phyloP scores from a whole-genome alignment of 2,329 filamentous ascomycete genomes.

The Tolypocladium album region DNA sequence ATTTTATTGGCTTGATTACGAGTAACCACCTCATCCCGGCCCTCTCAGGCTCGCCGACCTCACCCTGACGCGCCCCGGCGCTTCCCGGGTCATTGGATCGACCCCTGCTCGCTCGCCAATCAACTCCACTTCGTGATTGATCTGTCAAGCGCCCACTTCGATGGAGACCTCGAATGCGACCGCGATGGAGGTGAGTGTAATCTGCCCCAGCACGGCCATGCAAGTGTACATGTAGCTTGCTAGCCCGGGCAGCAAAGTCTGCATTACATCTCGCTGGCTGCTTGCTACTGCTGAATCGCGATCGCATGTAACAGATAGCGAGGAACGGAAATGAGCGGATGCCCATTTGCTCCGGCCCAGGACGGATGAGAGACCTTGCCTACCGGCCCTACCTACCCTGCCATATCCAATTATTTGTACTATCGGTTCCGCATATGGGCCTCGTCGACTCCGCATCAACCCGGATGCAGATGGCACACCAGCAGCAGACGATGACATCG shows the following conservation, averaged over 20 bases:
- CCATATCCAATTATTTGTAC: too few species aligned
- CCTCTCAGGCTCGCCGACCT: not conserved
- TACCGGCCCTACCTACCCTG: too few species aligned
- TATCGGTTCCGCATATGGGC: not conserved
- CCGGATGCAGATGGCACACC: not conserved
- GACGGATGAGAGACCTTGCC: not conserved
- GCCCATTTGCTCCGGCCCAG: not conserved
- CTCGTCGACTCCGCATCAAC: not conserved
- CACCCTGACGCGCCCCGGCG: too few species aligned
- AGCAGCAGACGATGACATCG: not conserved
- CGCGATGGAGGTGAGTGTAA: not conserved
- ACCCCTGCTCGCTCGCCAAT: not conserved
- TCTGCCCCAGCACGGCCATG: not conserved
- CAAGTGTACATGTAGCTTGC: not conserved
- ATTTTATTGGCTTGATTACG: too few species aligned
- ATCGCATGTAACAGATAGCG: not conserved
- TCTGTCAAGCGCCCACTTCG: not conserved
- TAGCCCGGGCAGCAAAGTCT: not conserved
- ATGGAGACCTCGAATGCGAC: not conserved
- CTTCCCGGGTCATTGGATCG: too few species aligned
- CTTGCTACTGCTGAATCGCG: not conserved
- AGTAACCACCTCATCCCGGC: not conserved
- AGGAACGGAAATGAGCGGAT: not conserved
- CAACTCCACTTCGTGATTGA: not conserved
- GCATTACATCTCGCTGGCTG: not conserved